A percentile compares a stretch with the other conserved stretches of the same genome.
phyloP scores from a whole-genome alignment of 1,284 basidiomycete genomes.

The Cryptococcus amylolentus region DNA sequence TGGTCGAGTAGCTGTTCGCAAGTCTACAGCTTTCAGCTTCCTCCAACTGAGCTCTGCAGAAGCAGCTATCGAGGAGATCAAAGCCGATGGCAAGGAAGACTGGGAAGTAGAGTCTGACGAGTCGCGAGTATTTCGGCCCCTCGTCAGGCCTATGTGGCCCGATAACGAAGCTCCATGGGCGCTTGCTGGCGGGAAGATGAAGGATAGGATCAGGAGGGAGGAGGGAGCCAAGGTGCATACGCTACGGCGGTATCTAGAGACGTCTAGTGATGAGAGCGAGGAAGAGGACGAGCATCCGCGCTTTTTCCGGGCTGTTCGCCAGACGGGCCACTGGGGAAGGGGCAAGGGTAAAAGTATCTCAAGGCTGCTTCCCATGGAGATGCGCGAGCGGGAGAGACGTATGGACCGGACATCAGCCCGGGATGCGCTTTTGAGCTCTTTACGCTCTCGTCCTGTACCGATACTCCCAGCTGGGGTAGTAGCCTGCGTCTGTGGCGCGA shows the following conservation, averaged over 20 bases:
- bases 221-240: constrained; percentile 29
- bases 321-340: constrained; percentile 8
- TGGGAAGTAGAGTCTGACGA: constrained; percentile 19
- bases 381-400: background rate
- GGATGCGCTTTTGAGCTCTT: constrained; percentile 22
- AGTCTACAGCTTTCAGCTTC: constrained; percentile 39
- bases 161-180: constrained; percentile 40
- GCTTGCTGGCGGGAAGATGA: constrained; percentile 24
- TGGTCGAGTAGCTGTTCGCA: constrained; percentile 42
- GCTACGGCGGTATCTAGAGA: constrained; percentile 40
- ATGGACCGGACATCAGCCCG: constrained; percentile 4
- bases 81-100: constrained; percentile 23
- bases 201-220: constrained; percentile 28
- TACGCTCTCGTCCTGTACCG: constrained; percentile 23
- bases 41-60: constrained; percentile 25
- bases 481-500: constrained; percentile 34
- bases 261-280: constrained; percentile 37
- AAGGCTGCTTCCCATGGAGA: constrained; percentile 12
- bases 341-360: constrained; percentile 30
- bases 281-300: constrained; percentile 24
- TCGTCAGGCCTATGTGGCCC: constrained; percentile 37
- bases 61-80: constrained; percentile 31
- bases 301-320: background rate
- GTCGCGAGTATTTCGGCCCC: background rate
- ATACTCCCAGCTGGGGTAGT: constrained; percentile 27